Conservation (phyloP, 257 asterid species). For the Nicotiana attenuata region DNA sequence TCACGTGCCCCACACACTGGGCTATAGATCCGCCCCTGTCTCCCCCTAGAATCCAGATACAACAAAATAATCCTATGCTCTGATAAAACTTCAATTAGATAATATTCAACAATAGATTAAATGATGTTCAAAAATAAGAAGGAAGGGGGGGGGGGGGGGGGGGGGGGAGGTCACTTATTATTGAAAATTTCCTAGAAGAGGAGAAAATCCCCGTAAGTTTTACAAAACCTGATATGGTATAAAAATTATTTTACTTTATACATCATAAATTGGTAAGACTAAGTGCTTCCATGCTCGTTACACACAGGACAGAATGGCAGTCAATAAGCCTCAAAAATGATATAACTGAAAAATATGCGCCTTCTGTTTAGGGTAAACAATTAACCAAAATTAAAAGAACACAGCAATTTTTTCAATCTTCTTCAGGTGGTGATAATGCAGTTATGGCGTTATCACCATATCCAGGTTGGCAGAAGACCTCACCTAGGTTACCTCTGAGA, state of each 20-base stretch:
- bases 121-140: background rate
- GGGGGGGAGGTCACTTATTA: background rate
- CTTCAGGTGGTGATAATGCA: background rate
- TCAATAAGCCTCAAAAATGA: background rate
- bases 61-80: too few species aligned
- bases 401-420: background rate
- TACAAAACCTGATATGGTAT: too few species aligned
- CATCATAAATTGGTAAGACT: too few species aligned
- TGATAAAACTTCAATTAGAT: too few species aligned
- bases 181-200: background rate
- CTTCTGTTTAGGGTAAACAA: background rate
- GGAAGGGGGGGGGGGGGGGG: too few species aligned
- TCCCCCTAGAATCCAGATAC: too few species aligned
- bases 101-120: background rate
- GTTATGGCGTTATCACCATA: too few species aligned
- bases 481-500: background rate
- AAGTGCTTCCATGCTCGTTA: background rate
- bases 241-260: too few species aligned
- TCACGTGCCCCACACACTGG: too few species aligned
- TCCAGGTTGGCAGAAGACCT: background rate
- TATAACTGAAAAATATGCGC: background rate
- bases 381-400: background rate
- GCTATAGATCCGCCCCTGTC: too few species aligned
- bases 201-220: background rate
- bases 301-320: background rate